Percentiles rank a stretch among this genome's conserved stretches.
Conservation (phyloP, 2,329 filamentous ascomycete genomes). For the Periglandula ipomoeae region DNA sequence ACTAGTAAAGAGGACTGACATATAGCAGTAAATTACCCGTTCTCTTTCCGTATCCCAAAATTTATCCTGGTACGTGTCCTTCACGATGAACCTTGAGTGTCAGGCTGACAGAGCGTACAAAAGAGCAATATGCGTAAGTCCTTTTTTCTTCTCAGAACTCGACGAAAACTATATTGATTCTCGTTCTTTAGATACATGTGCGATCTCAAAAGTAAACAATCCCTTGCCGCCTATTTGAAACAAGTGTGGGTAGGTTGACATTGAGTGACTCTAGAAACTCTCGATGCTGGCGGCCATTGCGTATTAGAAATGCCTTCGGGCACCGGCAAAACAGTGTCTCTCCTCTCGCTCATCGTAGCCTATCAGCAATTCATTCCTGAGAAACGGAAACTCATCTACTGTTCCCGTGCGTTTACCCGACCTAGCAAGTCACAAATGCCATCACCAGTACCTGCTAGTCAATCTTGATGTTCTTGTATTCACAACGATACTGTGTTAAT, state of each 20-base stretch:
- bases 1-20: conserved; percentile 10
- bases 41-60: conserved; percentile 49
- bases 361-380: conserved; percentile 93
- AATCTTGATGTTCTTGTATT: not conserved
- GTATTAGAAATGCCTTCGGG: conserved; percentile 98
- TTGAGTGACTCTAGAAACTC: conserved; percentile 44
- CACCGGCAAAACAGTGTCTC: conserved; percentile 92
- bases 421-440: not conserved
- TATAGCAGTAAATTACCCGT: conserved; percentile 44
- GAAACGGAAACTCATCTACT: conserved; percentile 94
- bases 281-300: conserved; percentile 90
- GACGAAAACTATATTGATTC: not conserved
- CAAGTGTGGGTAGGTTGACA: not conserved
- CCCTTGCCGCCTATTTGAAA: not conserved
- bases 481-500: no score
- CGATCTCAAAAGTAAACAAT: conserved; percentile 41
- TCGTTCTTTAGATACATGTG: conserved; percentile 41
- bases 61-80: conserved; percentile 41
- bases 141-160: not conserved
- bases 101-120: not conserved
- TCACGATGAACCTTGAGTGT: not conserved
- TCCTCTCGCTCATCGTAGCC: conserved; percentile 89
- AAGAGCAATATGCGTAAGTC: conserved; percentile 49
- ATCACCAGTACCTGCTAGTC: not conserved
- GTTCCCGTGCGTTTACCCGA: conserved; percentile 56